A percentile compares a stretch with the other conserved stretches of the same genome.
Evolutionary conservation across 2,329 filamentous ascomycete species (phyloP).

Genomic region (Lachnellula suecica): DNA sequence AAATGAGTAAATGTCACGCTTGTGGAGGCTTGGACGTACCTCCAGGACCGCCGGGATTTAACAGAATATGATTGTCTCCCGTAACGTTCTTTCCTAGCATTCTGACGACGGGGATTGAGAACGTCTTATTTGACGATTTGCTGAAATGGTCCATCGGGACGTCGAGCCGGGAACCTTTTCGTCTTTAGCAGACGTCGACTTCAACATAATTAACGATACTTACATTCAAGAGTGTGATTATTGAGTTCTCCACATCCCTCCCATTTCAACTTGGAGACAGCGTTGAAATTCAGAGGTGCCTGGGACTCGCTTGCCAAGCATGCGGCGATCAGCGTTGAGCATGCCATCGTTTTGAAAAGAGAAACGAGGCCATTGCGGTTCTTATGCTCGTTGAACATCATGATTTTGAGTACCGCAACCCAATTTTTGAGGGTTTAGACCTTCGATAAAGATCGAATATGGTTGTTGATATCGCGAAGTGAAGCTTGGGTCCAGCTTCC

Average conservation of each 20-base stretch:
- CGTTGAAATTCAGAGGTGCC: slow-evolving; percentile 1
- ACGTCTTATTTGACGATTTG: slow-evolving; percentile 36
- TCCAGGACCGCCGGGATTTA: slow-evolving; percentile 50
- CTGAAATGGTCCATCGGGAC: slow-evolving; percentile 49
- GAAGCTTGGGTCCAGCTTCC: not conserved
- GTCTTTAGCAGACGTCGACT: not conserved
- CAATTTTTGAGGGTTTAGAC: not conserved
- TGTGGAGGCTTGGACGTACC: slow-evolving; percentile 18
- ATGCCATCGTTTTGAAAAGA: not conserved
- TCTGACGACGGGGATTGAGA: slow-evolving; percentile 45
- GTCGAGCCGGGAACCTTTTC: slow-evolving; percentile 17
- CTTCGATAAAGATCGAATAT: not conserved
- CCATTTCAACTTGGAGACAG: slow-evolving; percentile 7
- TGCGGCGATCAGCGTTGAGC: not conserved
- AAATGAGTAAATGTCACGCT: not conserved
- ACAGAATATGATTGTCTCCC: slow-evolving; percentile 37
- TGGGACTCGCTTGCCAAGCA: not conserved
- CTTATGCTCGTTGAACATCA: not conserved
- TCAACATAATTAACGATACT: not conserved
- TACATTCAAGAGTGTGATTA: slow-evolving; percentile 17
- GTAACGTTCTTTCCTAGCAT: slow-evolving; percentile 40
- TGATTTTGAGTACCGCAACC: not conserved
- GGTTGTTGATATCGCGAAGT: not conserved
- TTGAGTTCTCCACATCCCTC: slow-evolving; percentile 14
- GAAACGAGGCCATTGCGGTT: not conserved